A percentile compares a stretch with the other conserved stretches of the same genome.
Evolutionary conservation across 140 eudicot genomes (phyloP).

Genomic region (Oenanthe javanica): DNA sequence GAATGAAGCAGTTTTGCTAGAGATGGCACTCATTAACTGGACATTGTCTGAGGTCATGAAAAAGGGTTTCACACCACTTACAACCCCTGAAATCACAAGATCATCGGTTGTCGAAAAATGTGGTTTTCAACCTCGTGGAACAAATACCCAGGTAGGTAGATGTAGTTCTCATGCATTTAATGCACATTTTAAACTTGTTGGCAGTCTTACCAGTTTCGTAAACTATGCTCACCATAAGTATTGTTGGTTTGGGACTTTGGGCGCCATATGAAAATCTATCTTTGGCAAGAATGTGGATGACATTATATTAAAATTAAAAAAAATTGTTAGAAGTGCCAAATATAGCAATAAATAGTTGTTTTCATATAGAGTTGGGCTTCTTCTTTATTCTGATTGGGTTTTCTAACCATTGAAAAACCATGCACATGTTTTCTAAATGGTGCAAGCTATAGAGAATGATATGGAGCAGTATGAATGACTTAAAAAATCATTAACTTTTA

Average conservation of each 20-base stretch:
- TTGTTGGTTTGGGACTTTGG: neutral
- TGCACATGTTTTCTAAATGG: neutral
- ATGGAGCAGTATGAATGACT: neutral
- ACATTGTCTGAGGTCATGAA: slow-evolving; percentile 80
- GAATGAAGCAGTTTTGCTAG: slow-evolving; percentile 88
- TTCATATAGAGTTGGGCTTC: neutral
- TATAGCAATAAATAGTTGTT: neutral
- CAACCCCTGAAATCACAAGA: slow-evolving; percentile 86
- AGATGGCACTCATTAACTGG: slow-evolving; percentile 91
- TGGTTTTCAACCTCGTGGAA: slow-evolving; percentile 96
- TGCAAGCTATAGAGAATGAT: neutral
- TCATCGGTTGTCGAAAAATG: slow-evolving; percentile 89
- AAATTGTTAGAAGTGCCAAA: neutral
- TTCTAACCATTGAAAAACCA: neutral
- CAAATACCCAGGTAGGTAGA: slow-evolving; percentile 64
- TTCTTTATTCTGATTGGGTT: neutral
- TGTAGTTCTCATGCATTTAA: slow-evolving; percentile 5
- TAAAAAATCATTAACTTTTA: neutral
- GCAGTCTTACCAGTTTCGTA: neutral
- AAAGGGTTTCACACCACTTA: slow-evolving; percentile 81
- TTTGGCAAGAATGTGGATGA: neutral
- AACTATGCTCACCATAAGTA: neutral
- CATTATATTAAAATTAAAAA: neutral
- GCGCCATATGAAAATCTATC: neutral
- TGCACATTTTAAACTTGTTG: neutral